Evolutionary conservation across 1,284 basidiomycete species (phyloP).

Genomic region (Rhodotorula sp.): DNA sequence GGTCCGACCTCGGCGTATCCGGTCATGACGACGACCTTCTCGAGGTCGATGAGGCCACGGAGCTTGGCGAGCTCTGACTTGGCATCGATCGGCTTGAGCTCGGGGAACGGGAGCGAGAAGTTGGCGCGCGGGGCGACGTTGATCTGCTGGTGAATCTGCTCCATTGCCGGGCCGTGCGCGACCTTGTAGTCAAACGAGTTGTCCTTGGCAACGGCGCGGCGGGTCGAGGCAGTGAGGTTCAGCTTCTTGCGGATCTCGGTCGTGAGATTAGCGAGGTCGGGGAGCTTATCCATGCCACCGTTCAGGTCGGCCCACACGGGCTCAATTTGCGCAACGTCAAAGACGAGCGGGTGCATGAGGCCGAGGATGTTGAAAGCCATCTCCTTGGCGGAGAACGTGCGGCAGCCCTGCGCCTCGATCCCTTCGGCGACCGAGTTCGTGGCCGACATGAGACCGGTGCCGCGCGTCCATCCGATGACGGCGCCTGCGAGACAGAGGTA

Average conservation of each 20-base stretch:
- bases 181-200: slow-evolving; percentile 93
- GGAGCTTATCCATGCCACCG: slow-evolving; percentile 94
- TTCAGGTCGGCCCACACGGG: slow-evolving; percentile 98
- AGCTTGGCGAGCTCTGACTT: slow-evolving; percentile 72
- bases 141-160: slow-evolving; percentile 88
- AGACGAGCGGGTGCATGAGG: slow-evolving; percentile 94
- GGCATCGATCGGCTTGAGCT: slow-evolving; percentile 59
- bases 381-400: slow-evolving; percentile 98
- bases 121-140: slow-evolving; percentile 93
- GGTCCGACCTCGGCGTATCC: slow-evolving; percentile 98
- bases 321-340: slow-evolving; percentile 99
- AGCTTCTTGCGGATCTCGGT: slow-evolving; percentile 74
- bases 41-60: slow-evolving; percentile 84
- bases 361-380: slow-evolving; percentile 99
- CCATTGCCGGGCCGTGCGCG: slow-evolving; percentile 85
- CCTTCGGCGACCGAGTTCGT: slow-evolving; percentile 94
- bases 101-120: slow-evolving; percentile 92
- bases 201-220: slow-evolving; percentile 88
- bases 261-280: slow-evolving; percentile 89
- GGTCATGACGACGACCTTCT: slow-evolving; percentile 92
- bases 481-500: slow-evolving; percentile 97
- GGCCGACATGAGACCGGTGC: slow-evolving; percentile 95
- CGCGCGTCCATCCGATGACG: slow-evolving; percentile 96
- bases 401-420: slow-evolving; percentile 86
- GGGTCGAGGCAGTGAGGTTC: slow-evolving; percentile 80